Base-by-base conservation (phyloP, 2,329 filamentous ascomycete species). In the Leptodontidium sp. region DNA sequence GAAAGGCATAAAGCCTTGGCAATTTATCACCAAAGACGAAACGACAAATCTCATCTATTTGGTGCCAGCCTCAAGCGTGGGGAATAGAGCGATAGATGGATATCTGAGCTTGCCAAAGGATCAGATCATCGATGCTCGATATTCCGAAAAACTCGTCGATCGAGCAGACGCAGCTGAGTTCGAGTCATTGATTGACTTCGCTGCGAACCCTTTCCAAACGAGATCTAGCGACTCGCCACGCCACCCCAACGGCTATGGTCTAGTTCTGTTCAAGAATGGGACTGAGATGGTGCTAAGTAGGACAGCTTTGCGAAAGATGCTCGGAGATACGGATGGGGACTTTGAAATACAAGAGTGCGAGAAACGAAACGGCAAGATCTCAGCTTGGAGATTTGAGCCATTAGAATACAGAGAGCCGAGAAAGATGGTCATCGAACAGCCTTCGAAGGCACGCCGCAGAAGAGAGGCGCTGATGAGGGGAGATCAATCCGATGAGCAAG, bases 31-130 rank as follows among this genome's bases (percentile, higher is more conserved):
- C 2, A 61, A 47, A 61, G 12, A 47, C 24, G 38, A 61, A 9
- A 47, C 24, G 12, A 32, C 47, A n/a, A 47, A 61, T 43, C 7
- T 26, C 4, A 61, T 61, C n/a, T 15, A 43, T 24, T 47, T 61
- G 15, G 58, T 43, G 17, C 24, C 6, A 11, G 17, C n/a, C 12
- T 12, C 9, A 43, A 2, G 29, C 7, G 29, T 61, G 29, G 38
- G 17, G 6, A 24, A n/a, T 24, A 43, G 7, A n/a, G 58, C 38
- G 24, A 61, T 7, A 29, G 15, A 12, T 26, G 12, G 17, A 43
- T 61, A 61, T 47, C 12, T 61, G 6, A 61, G 58, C 58, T 43
- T 61, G 38, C 17, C 17, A 61, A 61, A 47, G 38, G 38, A 61
- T 24, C 6, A 61, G 29, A 61, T 61, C 14, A 17, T 29, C n/a